phyloP scores from a whole-genome alignment of 2,329 filamentous ascomycete genomes.

The Fusarium cyanostomum region DNA sequence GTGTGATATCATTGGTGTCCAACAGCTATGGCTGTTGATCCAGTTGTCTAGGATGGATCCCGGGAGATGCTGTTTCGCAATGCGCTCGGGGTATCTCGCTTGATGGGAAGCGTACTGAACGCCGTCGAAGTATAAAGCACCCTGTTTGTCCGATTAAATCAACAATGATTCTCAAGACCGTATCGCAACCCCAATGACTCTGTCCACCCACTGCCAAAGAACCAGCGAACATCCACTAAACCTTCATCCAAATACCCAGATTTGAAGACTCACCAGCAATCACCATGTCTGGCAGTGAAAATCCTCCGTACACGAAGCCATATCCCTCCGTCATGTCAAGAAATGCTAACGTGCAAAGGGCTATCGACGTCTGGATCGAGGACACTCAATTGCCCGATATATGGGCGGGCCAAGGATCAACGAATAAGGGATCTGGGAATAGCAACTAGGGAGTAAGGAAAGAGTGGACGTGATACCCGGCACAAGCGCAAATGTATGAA shows the following conservation, averaged over 20 bases:
- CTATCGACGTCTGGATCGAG: constrained; percentile 13
- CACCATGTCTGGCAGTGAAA: constrained; percentile 17
- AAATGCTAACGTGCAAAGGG: constrained; percentile 13
- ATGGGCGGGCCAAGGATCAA: constrained; percentile 18
- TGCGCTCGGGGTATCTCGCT: constrained; percentile 9
- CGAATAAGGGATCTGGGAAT: background rate
- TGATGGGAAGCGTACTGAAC: background rate
- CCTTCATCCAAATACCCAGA: background rate
- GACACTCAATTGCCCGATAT: constrained; percentile 21
- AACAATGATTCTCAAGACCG: background rate
- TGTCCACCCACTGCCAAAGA: background rate
- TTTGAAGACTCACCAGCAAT: background rate
- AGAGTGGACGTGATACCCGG: constrained; percentile 27
- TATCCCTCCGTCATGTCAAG: background rate
- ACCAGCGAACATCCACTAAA: background rate
- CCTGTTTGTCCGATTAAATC: background rate
- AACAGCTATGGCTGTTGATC: constrained; percentile 22
- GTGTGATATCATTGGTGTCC: constrained; percentile 42
- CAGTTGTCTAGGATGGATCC: constrained; percentile 18
- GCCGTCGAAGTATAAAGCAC: constrained; percentile 29
- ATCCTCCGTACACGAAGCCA: background rate
- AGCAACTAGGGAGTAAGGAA: background rate
- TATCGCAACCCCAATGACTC: background rate
- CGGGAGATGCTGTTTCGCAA: constrained; percentile 13
- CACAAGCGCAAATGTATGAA: constrained; percentile 27